Evolutionary conservation across 106 monocot genomes (phyloP).

Genomic region (Dendrobium chrysotoxum): DNA sequence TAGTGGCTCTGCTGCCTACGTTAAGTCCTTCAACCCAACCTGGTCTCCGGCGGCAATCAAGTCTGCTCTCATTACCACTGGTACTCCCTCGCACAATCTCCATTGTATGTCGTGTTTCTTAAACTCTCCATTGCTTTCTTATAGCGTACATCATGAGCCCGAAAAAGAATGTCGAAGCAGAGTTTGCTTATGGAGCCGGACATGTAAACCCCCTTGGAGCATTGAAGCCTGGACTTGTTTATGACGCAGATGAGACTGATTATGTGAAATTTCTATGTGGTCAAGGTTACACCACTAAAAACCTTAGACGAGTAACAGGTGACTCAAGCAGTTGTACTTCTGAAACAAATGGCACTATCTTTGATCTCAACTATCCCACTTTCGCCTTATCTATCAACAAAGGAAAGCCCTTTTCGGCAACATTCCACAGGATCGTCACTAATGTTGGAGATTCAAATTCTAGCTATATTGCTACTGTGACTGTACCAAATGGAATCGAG

Average conservation of each 20-base stretch:
- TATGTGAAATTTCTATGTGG: conserved; percentile 15
- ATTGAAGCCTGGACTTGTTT: conserved; percentile 12
- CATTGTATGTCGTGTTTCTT: no score
- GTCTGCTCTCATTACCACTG: conserved; percentile 35
- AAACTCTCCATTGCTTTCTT: no score
- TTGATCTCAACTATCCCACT: conserved; percentile 15
- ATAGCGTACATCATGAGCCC: conserved; percentile 13
- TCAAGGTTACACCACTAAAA: conserved; percentile 12
- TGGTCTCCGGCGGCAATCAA: conserved; percentile 33
- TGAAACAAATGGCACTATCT: conserved; percentile 5
- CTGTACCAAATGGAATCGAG: neutral
- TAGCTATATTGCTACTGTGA: conserved; percentile 3
- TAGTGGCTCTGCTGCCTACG: conserved; percentile 20
- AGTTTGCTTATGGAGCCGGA: conserved; percentile 24
- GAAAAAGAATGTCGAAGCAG: conserved; percentile 7
- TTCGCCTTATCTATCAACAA: neutral
- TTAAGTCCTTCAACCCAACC: conserved; percentile 23
- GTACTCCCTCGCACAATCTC: conserved; percentile 1
- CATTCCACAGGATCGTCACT: conserved; percentile 16
- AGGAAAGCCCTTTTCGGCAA: neutral
- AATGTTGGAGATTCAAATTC: conserved; percentile 17
- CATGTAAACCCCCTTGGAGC: conserved; percentile 17
- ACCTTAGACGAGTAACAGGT: conserved; percentile 10
- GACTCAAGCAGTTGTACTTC: conserved; percentile 15
- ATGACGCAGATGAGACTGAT: conserved; percentile 15